Evolutionary conservation across 208 protist species (phyloP), one percentile per base, ranked within the genome.

Genomic region (Porcisia deanei): DNA sequence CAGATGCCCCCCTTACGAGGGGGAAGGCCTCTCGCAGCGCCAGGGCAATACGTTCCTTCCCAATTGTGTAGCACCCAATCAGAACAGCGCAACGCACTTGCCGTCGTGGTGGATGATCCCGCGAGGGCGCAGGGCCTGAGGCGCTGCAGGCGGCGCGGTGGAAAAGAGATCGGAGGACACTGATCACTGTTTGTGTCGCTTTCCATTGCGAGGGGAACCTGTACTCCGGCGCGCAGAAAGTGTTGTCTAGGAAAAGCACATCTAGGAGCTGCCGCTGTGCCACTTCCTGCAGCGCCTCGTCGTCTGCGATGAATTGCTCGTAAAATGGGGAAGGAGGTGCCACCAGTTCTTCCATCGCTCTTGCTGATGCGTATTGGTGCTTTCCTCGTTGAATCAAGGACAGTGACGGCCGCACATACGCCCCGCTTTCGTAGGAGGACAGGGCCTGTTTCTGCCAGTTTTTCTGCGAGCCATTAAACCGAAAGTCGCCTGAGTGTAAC

Each of bases 401-500:
- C 53, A 25, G 14, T 58, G 22, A 52, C 43, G 20, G 71, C 63
- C 9, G 64, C 58, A 45, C 59, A 25, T 41, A 81, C 57, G 71
- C 53, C 16, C 18, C 22, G 25, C 37, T 65, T 67, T 5, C 34
- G 16, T 34, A 39, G 30, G 66, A 41, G 25, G 66, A 57, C 47
- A 10, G 66, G 25, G 20, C 14, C 3, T 22, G 14, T n/a, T 58
- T 16, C 25, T 57, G 75, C 82, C 83, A 84, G 6, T 22, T 53
- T 18, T 41, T 59, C 54, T 61, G 59, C n/a, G 82, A 76, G 9
- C 82, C 68, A 67, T 92, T 91, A 68, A 92, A 98, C n/a, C 97
- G 87, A 79, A 98, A 98, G 78, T 98, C 97, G 52, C 97, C 97
- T 0, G 94, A 97, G 77, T 98, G 97, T 30, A 98, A 68, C 43